A percentile compares a stretch with the other conserved stretches of the same genome.
Conservation (phyloP, 2,329 filamentous ascomycete species). For the Chrysoporthe austroafricana region DNA sequence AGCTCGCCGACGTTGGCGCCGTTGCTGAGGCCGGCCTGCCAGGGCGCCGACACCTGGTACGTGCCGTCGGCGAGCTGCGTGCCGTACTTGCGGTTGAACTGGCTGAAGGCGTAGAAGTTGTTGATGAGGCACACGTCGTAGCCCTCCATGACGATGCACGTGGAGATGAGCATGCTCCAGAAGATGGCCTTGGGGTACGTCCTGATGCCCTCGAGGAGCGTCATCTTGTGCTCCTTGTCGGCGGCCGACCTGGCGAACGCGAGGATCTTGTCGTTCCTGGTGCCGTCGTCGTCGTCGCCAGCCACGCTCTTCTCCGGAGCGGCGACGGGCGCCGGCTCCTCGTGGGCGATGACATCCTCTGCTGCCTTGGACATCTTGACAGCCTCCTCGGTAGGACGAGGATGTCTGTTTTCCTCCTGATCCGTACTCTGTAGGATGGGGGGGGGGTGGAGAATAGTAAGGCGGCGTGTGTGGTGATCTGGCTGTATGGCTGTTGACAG, state of each 20-base stretch:
- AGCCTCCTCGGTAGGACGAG: no score
- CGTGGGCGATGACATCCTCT: constrained; percentile 17
- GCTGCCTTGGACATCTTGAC: constrained; percentile 29
- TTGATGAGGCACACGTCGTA: constrained; percentile 82
- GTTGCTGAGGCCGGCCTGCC: constrained; percentile 42
- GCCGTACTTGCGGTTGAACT: constrained; percentile 37
- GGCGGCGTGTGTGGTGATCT: constrained; percentile 30
- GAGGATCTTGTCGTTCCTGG: constrained; percentile 43
- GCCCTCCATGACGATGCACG: constrained; percentile 89
- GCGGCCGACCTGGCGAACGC: constrained; percentile 54
- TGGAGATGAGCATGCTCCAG: constrained; percentile 87
- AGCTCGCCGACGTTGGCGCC: constrained; percentile 66
- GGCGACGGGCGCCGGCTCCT: constrained; percentile 17
- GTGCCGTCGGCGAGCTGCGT: constrained; percentile 32
- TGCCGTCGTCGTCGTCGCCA: constrained; percentile 25
- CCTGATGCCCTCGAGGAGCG: constrained; percentile 73
- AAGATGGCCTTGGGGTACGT: constrained; percentile 85
- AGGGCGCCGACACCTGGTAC: constrained; percentile 40
- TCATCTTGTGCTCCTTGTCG: constrained; percentile 71
- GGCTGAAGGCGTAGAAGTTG: constrained; percentile 63
- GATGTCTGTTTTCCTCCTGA: background rate
- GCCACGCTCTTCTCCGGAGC: constrained; percentile 28
- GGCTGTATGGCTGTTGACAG: constrained; percentile 6
- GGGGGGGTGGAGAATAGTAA: background rate
- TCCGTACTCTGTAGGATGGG: background rate